Evolutionary conservation across 192 early-diverging fungal species (phyloP).

Genomic region (Coemansia javaensis): DNA sequence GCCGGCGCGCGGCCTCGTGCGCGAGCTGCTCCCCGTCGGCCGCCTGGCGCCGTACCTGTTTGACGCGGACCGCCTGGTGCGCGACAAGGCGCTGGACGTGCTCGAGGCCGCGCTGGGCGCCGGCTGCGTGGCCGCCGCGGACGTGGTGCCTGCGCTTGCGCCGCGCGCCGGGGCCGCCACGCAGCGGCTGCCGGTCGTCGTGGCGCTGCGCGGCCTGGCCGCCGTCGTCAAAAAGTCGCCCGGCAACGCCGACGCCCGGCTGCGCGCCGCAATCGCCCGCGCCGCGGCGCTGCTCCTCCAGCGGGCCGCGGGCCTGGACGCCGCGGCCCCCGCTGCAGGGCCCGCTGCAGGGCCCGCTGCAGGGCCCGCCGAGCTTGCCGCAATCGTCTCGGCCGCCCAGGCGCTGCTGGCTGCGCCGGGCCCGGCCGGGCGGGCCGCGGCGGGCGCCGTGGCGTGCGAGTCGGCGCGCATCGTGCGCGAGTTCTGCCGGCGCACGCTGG

Average conservation of each 20-base stretch:
- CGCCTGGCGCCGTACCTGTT: constrained; percentile 16
- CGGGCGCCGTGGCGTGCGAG: constrained; percentile 14
- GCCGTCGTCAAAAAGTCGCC: constrained; percentile 19
- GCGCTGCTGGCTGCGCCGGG: not conserved
- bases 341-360: too few species aligned
- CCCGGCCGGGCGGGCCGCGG: not conserved
- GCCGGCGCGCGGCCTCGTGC: not conserved
- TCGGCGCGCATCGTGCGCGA: constrained; percentile 32
- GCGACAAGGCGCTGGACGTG: constrained; percentile 41
- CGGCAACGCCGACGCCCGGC: not conserved
- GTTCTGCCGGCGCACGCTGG: constrained; percentile 11
- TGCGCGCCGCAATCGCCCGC: not conserved
- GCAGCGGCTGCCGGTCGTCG: constrained; percentile 1
- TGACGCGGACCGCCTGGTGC: constrained; percentile 25
- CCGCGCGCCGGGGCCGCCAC: too few species aligned
- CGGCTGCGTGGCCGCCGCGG: not conserved
- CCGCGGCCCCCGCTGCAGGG: not conserved
- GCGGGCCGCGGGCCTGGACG: not conserved
- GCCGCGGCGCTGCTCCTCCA: not conserved
- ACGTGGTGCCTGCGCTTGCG: not conserved
- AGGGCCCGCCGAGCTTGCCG: not conserved
- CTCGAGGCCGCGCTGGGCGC: constrained; percentile 14
- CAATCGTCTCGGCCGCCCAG: not conserved
- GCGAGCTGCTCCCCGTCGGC: constrained; percentile 1
- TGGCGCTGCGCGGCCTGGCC: constrained; percentile 20